A percentile compares a stretch with the other conserved stretches of the same genome.
Conservation (phyloP, 169 alveolate species). For the Plasmodium gallinaceum region DNA sequence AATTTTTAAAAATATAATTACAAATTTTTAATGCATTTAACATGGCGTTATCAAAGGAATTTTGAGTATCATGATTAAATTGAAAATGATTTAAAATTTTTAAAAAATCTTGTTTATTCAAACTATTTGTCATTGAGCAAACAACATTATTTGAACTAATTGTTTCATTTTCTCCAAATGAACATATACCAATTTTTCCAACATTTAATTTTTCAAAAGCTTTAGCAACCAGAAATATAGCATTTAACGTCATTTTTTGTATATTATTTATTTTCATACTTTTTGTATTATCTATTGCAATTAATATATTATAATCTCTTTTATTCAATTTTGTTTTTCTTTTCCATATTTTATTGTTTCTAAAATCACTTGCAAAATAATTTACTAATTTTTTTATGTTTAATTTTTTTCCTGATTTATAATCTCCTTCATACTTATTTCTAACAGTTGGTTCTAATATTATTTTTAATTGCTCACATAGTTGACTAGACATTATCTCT, state of each 20-base stretch:
- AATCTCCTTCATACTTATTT: constrained; percentile 95
- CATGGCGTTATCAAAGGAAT: constrained; percentile 82
- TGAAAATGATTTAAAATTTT: constrained; percentile 81
- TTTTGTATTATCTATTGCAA: constrained; percentile 97
- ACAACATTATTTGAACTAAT: constrained; percentile 63
- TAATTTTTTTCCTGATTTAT: constrained; percentile 96
- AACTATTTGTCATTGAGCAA: constrained; percentile 62
- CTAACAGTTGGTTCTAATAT: constrained; percentile 94
- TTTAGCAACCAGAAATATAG: constrained; percentile 87
- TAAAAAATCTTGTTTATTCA: constrained; percentile 71
- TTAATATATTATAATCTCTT: constrained; percentile 95
- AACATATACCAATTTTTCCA: constrained; percentile 88
- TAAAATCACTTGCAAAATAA: constrained; percentile 98
- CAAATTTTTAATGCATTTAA: constrained; percentile 89
- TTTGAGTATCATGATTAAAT: constrained; percentile 87
- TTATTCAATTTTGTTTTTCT: constrained; percentile 97
- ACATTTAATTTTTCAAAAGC: constrained; percentile 92
- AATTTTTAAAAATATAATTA: constrained; percentile 79
- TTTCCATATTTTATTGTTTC: constrained; percentile 99
- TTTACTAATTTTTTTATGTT: constrained; percentile 97
- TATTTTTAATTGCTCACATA: constrained; percentile 92
- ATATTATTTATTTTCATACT: constrained; percentile 94
- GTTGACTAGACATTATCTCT: constrained; percentile 80
- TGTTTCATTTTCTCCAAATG: constrained; percentile 84
- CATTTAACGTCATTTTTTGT: constrained; percentile 92